Evolutionary conservation across 305 asterid genomes (phyloP).

Genomic region (Nicotiana rustica): DNA sequence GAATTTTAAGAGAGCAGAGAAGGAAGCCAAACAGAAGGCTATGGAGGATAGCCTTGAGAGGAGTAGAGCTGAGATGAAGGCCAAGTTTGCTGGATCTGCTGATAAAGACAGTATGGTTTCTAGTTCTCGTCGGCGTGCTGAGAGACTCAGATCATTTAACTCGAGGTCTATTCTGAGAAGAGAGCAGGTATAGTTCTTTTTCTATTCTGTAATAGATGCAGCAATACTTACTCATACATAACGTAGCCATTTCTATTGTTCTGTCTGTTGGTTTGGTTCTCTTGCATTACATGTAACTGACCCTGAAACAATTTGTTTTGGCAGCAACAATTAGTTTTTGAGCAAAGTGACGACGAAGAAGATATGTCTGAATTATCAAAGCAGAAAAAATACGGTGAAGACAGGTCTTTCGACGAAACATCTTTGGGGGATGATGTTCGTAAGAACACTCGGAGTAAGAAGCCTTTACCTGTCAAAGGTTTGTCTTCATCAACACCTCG

Average conservation of each 20-base stretch:
- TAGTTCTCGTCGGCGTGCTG: conserved; percentile 70
- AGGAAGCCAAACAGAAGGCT: conserved; percentile 85
- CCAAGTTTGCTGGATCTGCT: conserved; percentile 71
- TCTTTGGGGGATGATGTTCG: conserved; percentile 55
- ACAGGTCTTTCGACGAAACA: conserved; percentile 50
- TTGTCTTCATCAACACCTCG: conserved; percentile 68
- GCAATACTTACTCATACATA: not conserved
- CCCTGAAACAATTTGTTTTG: conserved; percentile 60
- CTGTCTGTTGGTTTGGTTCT: conserved; percentile 40
- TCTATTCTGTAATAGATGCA: conserved; percentile 42
- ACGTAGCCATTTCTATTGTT: conserved; percentile 42
- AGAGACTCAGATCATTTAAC: conserved; percentile 85
- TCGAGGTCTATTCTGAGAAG: conserved; percentile 61
- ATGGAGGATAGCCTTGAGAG: conserved; percentile 88
- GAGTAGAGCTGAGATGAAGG: conserved; percentile 87
- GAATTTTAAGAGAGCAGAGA: conserved; percentile 80
- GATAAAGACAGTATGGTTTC: conserved; percentile 58
- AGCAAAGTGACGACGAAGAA: conserved; percentile 67
- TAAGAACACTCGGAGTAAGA: conserved; percentile 61
- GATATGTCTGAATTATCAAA: conserved; percentile 60
- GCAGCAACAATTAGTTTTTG: conserved; percentile 80
- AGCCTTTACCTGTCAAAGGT: conserved; percentile 60
- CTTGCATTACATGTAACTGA: conserved; percentile 45
- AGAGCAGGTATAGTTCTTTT: conserved; percentile 77
- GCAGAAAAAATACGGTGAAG: conserved; percentile 50